These are phyloP conservation scores for Aspergillus aculeatus DNA, from an alignment of 2,329 filamentous ascomycete genomes.

Conservation along the genomic window DNA sequence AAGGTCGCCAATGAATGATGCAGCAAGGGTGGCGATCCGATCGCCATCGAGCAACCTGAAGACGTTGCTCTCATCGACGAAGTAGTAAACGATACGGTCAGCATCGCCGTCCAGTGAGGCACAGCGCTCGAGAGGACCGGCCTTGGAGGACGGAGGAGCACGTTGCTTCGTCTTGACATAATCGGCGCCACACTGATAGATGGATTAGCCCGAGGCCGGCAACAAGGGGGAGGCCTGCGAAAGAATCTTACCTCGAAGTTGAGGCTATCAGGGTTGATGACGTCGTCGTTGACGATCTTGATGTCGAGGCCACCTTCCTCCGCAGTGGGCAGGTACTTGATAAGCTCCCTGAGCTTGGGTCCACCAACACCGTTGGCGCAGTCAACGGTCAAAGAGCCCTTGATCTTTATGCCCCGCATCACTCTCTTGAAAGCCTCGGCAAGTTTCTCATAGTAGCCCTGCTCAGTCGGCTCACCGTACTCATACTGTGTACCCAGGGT, in stretches of 20 bases:
- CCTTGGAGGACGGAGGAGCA: conserved; percentile 78
- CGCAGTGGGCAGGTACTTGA: conserved; percentile 74
- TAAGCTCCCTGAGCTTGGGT: conserved; percentile 80
- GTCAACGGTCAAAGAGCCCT: conserved; percentile 78
- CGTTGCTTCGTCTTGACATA: conserved; percentile 97
- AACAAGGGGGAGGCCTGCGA: not conserved
- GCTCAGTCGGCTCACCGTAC: conserved; percentile 85
- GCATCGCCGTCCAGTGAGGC: conserved; percentile 94
- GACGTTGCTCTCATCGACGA: conserved; percentile 73
- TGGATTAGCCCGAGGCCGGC: conserved; percentile 16
- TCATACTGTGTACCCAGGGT: conserved; percentile 82
- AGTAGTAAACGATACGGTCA: conserved; percentile 94
- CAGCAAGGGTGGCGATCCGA: conserved; percentile 90
- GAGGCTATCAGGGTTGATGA: conserved; percentile 81
- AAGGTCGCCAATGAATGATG: conserved; percentile 89
- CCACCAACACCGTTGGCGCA: conserved; percentile 97
- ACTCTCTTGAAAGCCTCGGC: conserved; percentile 79
- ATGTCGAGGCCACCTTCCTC: conserved; percentile 71
- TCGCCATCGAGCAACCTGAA: conserved; percentile 96
- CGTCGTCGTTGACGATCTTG: conserved; percentile 88
- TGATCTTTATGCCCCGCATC: conserved; percentile 71
- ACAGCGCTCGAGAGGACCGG: conserved; percentile 71
- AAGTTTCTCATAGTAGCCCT: conserved; percentile 94
- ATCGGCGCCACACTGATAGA: conserved; percentile 78
- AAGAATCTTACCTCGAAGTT: conserved; percentile 71